Evolutionary conservation across 2,329 filamentous ascomycete genomes (phyloP).

Genomic region (Colletotrichum gloeosporioides): DNA sequence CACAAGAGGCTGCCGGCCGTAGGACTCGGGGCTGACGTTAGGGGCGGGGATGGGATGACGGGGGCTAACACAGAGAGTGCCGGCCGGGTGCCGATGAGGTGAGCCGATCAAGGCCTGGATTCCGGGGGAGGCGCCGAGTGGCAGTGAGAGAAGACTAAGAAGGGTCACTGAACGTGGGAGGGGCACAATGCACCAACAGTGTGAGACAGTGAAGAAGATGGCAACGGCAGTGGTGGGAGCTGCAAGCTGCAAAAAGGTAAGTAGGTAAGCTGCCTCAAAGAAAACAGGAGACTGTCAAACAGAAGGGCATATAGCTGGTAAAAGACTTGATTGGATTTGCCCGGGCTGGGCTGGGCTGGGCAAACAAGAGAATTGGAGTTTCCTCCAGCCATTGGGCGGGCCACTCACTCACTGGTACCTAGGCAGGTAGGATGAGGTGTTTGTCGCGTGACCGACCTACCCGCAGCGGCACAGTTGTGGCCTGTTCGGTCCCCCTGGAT

Average conservation of each 20-base stretch:
- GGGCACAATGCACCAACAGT: background rate
- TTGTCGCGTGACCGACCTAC: constrained; percentile 17
- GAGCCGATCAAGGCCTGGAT: background rate
- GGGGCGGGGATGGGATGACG: background rate
- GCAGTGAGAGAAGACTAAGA: background rate
- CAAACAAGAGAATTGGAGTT: background rate
- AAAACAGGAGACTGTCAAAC: background rate
- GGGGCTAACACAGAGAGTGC: background rate
- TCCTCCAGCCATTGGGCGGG: background rate
- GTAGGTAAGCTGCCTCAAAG: background rate
- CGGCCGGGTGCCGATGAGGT: background rate
- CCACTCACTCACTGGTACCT: background rate
- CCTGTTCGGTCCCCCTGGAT: background rate
- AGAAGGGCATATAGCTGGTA: background rate
- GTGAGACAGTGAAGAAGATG: background rate
- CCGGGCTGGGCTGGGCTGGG: background rate
- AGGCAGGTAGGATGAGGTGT: constrained; percentile 2
- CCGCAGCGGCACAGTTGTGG: constrained; percentile 17
- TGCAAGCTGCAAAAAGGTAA: background rate
- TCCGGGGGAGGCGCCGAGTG: background rate
- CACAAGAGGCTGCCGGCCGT: background rate
- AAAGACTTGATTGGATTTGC: background rate
- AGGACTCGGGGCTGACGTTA: constrained; percentile 4
- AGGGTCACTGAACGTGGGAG: background rate
- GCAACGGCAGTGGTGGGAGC: background rate